phyloP scores from a whole-genome alignment of 768 basidiomycete species.

The Multifurca ochricompacta region DNA sequence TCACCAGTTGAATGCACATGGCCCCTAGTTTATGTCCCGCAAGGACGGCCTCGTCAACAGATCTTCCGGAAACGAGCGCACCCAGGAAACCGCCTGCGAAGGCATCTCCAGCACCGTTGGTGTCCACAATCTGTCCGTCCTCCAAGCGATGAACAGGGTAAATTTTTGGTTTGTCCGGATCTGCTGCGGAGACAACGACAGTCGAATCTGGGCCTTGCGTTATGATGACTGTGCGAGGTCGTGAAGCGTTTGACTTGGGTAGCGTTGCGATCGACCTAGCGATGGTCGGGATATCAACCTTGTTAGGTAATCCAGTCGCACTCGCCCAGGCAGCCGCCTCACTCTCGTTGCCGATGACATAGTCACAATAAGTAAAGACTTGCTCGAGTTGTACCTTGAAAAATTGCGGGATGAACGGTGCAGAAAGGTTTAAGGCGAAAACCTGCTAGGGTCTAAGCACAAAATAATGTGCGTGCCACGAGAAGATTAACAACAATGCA shows the following conservation, averaged over 20 bases:
- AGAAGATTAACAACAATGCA: conserved; percentile 24
- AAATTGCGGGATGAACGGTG: conserved; percentile 95
- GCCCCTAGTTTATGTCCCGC: conserved; percentile 81
- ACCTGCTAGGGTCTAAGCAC: conserved; percentile 38
- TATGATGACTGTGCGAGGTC: conserved; percentile 78
- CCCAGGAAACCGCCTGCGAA: conserved; percentile 97
- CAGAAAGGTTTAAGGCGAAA: conserved; percentile 89
- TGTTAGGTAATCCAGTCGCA: conserved; percentile 59
- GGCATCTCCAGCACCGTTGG: conserved; percentile 96
- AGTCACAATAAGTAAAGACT: conserved; percentile 77
- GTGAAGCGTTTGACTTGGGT: conserved; percentile 67
- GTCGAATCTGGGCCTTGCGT: conserved; percentile 85
- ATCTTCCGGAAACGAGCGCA: conserved; percentile 72
- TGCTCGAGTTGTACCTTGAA: conserved; percentile 76
- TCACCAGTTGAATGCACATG: conserved; percentile 77
- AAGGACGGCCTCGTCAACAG: conserved; percentile 66
- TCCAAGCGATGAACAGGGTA: conserved; percentile 52
- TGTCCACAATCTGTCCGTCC: conserved; percentile 77
- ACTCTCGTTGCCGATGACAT: conserved; percentile 93
- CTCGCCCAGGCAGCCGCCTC: conserved; percentile 86
- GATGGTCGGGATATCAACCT: conserved; percentile 49
- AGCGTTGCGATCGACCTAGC: conserved; percentile 69
- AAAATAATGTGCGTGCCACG: neutral
- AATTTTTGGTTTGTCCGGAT: conserved; percentile 45
- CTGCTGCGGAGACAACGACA: conserved; percentile 56